Percentiles rank a stretch among this genome's conserved stretches.
These are phyloP conservation scores for Aspergillus clavatus DNA, from an alignment of 2,329 filamentous ascomycete species.

Conservation along the genomic window DNA sequence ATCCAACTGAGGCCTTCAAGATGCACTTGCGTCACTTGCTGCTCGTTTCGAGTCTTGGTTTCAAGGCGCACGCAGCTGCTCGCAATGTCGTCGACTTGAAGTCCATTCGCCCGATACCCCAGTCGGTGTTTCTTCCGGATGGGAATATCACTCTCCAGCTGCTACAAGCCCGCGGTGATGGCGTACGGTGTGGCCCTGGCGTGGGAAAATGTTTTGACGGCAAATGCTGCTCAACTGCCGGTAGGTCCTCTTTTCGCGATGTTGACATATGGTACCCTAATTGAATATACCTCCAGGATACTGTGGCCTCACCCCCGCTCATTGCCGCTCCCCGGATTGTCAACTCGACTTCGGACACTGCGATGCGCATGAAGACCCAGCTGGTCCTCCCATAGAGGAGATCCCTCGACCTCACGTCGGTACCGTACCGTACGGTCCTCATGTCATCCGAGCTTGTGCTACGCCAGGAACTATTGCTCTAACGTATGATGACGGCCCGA, in stretches of 20 bases:
- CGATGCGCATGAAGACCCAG: slow-evolving; percentile 33
- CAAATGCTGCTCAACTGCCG: slow-evolving; percentile 38
- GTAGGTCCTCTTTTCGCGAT: slow-evolving; percentile 18
- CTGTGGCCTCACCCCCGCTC: slow-evolving; percentile 33
- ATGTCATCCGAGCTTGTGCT: slow-evolving; percentile 36
- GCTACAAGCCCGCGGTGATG: slow-evolving; percentile 14
- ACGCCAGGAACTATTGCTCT: slow-evolving; percentile 58
- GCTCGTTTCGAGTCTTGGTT: slow-evolving; percentile 6
- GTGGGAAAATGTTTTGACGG: slow-evolving; percentile 31
- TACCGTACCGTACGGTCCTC: slow-evolving; percentile 33
- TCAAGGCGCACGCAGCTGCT: slow-evolving; percentile 13
- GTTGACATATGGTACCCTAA: not conserved
- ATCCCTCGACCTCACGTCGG: slow-evolving; percentile 35
- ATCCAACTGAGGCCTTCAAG: slow-evolving; percentile 6
- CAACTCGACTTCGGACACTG: slow-evolving; percentile 37
- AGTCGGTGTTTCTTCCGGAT: slow-evolving; percentile 1
- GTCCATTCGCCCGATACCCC: slow-evolving; percentile 5
- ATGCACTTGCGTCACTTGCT: slow-evolving; percentile 21
- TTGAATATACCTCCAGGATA: slow-evolving; percentile 27
- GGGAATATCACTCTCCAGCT: not conserved
- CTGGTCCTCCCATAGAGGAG: slow-evolving; percentile 31
- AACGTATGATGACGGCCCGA: slow-evolving; percentile 65
- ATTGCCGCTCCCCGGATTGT: slow-evolving; percentile 40
- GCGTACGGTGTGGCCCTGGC: slow-evolving; percentile 33
- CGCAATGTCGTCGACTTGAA: slow-evolving; percentile 10